phyloP scores from a whole-genome alignment of 1,139 yeast genomes.

The Blastobotrys ciferrii region DNA sequence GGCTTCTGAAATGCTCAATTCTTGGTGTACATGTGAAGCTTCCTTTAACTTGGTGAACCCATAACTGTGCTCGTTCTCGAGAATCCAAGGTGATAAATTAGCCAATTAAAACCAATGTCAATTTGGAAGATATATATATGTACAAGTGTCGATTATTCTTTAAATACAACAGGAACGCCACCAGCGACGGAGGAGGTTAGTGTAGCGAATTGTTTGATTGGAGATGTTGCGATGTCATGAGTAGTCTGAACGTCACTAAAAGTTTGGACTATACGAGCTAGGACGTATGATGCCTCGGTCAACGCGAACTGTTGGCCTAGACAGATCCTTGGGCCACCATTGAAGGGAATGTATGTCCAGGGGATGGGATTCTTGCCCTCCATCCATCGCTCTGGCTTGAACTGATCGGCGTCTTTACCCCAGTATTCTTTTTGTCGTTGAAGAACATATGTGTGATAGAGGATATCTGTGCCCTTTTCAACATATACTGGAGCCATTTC shows the following conservation, averaged over 20 bases:
- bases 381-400: slow-evolving; percentile 54
- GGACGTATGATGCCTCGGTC: slow-evolving; percentile 52
- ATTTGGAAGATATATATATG: not conserved
- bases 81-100: too few species aligned
- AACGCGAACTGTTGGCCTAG: slow-evolving; percentile 60
- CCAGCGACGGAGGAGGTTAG: slow-evolving; percentile 27
- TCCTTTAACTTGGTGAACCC: too few species aligned
- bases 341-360: slow-evolving; percentile 44
- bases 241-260: slow-evolving; percentile 23
- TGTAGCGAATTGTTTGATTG: slow-evolving; percentile 22
- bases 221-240: slow-evolving; percentile 9
- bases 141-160: not conserved
- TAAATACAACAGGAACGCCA: slow-evolving; percentile 26
- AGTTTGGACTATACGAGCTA: slow-evolving; percentile 45
- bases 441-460: slow-evolving; percentile 44
- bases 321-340: slow-evolving; percentile 61
- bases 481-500: slow-evolving; percentile 46
- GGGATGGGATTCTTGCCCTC: slow-evolving; percentile 22
- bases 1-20: too few species aligned
- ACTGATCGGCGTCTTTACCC: slow-evolving; percentile 50
- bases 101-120: not conserved
- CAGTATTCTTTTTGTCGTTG: slow-evolving; percentile 46
- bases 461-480: slow-evolving; percentile 49
- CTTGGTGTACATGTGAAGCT: too few species aligned
- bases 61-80: too few species aligned